Conservation (phyloP, 1,284 basidiomycete genomes). For the Trichosporon sp. region DNA sequence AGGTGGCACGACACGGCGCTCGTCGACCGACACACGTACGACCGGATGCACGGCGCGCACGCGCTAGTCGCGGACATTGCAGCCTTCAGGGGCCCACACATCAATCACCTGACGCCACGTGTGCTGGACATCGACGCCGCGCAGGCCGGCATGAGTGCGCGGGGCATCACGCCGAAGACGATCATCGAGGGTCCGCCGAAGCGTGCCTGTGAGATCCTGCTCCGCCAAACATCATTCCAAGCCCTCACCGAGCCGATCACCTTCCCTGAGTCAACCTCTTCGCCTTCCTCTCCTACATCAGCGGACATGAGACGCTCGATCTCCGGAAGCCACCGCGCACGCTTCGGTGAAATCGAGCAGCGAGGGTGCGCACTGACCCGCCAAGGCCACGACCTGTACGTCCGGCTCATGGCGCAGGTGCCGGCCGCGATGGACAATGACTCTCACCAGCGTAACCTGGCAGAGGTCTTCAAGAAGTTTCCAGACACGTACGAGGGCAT, state of each 20-base stretch:
- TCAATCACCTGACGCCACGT: slow-evolving; percentile 51
- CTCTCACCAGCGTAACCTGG: slow-evolving; percentile 36
- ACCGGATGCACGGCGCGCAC: slow-evolving; percentile 37
- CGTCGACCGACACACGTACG: slow-evolving; percentile 39
- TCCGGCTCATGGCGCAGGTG: slow-evolving; percentile 28
- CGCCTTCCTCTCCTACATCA: neutral
- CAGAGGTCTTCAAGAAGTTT: slow-evolving; percentile 28
- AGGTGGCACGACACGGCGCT: slow-evolving; percentile 47
- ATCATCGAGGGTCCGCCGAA: slow-evolving; percentile 48
- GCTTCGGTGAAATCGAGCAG: slow-evolving; percentile 51
- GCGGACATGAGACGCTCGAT: neutral
- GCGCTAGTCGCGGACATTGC: slow-evolving; percentile 49
- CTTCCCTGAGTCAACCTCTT: slow-evolving; percentile 27
- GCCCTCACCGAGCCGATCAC: slow-evolving; percentile 46
- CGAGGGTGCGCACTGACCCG: slow-evolving; percentile 47
- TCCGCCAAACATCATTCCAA: slow-evolving; percentile 49
- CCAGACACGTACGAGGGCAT: slow-evolving; percentile 35
- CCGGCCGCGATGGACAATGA: slow-evolving; percentile 31
- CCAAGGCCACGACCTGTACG: slow-evolving; percentile 42
- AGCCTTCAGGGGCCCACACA: slow-evolving; percentile 49
- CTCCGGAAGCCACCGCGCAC: slow-evolving; percentile 44
- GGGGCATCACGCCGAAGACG: slow-evolving; percentile 48
- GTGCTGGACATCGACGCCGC: slow-evolving; percentile 49
- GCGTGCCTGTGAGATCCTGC: slow-evolving; percentile 42
- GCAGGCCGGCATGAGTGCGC: slow-evolving; percentile 43